These are phyloP conservation scores for Dothiorella sarmentorum DNA, from an alignment of 2,329 filamentous ascomycete species.

Conservation along the genomic window DNA sequence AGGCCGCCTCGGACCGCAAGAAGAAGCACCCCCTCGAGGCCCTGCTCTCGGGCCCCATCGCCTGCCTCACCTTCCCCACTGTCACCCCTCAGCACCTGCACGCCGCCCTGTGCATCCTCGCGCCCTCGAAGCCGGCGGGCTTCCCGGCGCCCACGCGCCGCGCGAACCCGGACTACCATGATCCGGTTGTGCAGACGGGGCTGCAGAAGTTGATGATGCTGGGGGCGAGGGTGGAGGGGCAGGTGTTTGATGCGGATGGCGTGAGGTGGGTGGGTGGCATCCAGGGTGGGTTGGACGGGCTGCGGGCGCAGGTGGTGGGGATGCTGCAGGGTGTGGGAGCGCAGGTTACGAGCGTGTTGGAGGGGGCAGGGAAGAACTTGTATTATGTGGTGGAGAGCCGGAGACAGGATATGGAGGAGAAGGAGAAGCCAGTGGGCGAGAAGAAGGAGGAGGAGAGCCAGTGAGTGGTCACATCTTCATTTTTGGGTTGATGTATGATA, in stretches of 20 bases:
- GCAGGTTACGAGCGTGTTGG: slow-evolving; percentile 72
- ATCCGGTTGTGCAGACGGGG: slow-evolving; percentile 72
- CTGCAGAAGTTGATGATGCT: slow-evolving; percentile 84
- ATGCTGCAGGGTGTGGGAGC: slow-evolving; percentile 79
- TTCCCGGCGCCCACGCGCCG: slow-evolving; percentile 77
- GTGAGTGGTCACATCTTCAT: not conserved
- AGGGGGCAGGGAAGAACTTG: slow-evolving; percentile 74
- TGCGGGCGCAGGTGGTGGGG: slow-evolving; percentile 75
- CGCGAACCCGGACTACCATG: slow-evolving; percentile 77
- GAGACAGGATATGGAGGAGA: slow-evolving; percentile 76
- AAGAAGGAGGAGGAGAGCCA: not conserved
- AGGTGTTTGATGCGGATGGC: slow-evolving; percentile 74
- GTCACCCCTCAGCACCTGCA: slow-evolving; percentile 83
- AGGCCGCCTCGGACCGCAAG: slow-evolving; percentile 48
- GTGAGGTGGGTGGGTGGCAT: slow-evolving; percentile 72
- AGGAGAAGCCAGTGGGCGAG: slow-evolving; percentile 42
- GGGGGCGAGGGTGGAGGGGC: slow-evolving; percentile 81
- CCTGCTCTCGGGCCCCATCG: slow-evolving; percentile 77
- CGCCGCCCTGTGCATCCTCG: slow-evolving; percentile 72
- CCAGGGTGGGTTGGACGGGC: slow-evolving; percentile 72
- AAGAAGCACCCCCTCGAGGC: slow-evolving; percentile 64
- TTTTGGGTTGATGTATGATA: slow-evolving; percentile 13
- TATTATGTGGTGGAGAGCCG: slow-evolving; percentile 87
- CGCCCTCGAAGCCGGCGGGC: slow-evolving; percentile 60
- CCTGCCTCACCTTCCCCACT: slow-evolving; percentile 72